A percentile compares a stretch with the other conserved stretches of the same genome.
phyloP scores from a whole-genome alignment of 345 rosid species.

The Excoecaria agallocha region DNA sequence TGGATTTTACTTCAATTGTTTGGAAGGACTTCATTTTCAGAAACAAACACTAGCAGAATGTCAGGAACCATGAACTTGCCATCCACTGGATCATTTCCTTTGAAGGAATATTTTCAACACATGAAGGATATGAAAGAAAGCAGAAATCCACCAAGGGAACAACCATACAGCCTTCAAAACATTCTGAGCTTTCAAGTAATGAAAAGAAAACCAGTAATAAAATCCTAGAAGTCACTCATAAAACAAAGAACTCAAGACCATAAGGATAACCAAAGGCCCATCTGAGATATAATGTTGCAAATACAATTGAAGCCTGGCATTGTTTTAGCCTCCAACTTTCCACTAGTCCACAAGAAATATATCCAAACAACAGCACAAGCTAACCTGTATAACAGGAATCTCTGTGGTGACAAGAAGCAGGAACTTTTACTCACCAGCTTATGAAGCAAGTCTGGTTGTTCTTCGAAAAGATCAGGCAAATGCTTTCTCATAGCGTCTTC shows the following conservation, averaged over 20 bases:
- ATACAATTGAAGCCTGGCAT: neutral
- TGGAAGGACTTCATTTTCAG: neutral
- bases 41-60: neutral
- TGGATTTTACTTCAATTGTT: neutral
- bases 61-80: too few species aligned
- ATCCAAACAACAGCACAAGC: slow-evolving; percentile 6
- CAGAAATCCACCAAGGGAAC: neutral
- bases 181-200: neutral
- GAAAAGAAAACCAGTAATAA: neutral
- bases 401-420: slow-evolving; percentile 1
- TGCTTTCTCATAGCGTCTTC: slow-evolving; percentile 90
- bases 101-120: too few species aligned
- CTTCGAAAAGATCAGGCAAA: slow-evolving; percentile 94
- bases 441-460: slow-evolving; percentile 97
- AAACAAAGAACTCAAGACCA: neutral
- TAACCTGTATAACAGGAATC: neutral
- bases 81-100: too few species aligned
- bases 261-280: neutral
- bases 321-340: neutral
- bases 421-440: slow-evolving; percentile 69
- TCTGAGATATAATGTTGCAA: neutral
- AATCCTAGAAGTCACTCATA: neutral
- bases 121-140: too few species aligned
- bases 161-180: neutral
- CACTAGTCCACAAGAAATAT: neutral